Conservation (phyloP, 352 stramenopile species). For the Phytopythium montanum region DNA sequence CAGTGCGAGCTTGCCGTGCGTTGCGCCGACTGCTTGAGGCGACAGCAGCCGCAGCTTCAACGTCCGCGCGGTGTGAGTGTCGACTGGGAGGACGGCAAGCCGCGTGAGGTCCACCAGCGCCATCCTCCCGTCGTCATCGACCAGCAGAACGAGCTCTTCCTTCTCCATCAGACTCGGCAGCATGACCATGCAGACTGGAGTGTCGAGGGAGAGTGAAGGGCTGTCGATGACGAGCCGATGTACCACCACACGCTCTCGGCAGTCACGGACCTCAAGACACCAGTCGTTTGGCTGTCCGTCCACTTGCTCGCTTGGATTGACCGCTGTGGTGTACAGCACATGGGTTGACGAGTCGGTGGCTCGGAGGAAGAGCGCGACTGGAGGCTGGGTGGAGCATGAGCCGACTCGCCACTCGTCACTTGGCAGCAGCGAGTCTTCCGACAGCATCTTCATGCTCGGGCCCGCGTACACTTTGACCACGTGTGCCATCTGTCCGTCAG, state of each 20-base stretch:
- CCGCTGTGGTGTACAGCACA: slow-evolving; percentile 10
- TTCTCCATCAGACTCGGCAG: neutral
- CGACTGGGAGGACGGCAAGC: slow-evolving; percentile 14
- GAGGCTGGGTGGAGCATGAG: neutral
- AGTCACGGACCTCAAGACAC: slow-evolving; percentile 42
- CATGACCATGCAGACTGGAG: slow-evolving; percentile 4
- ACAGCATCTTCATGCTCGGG: slow-evolving; percentile 15
- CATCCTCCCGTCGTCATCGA: slow-evolving; percentile 18
- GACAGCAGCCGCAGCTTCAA: slow-evolving; percentile 9
- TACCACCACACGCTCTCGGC: slow-evolving; percentile 16
- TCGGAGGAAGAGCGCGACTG: slow-evolving; percentile 3
- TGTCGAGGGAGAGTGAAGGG: slow-evolving; percentile 2
- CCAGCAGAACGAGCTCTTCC: slow-evolving; percentile 16
- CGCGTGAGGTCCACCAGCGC: slow-evolving; percentile 21
- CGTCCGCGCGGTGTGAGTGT: slow-evolving; percentile 5
- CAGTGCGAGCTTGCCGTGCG: slow-evolving; percentile 2
- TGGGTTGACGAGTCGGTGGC: neutral
- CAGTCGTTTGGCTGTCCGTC: slow-evolving; percentile 5
- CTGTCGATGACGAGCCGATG: slow-evolving; percentile 22
- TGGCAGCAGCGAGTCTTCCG: slow-evolving; percentile 17
- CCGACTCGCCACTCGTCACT: slow-evolving; percentile 35
- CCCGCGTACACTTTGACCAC: slow-evolving; percentile 37
- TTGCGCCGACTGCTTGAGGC: neutral
- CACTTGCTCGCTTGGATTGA: neutral
- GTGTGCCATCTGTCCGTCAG: slow-evolving; percentile 10